Conservation (phyloP, 371 early-diverging fungal genomes). For the Mortierella sp. region DNA sequence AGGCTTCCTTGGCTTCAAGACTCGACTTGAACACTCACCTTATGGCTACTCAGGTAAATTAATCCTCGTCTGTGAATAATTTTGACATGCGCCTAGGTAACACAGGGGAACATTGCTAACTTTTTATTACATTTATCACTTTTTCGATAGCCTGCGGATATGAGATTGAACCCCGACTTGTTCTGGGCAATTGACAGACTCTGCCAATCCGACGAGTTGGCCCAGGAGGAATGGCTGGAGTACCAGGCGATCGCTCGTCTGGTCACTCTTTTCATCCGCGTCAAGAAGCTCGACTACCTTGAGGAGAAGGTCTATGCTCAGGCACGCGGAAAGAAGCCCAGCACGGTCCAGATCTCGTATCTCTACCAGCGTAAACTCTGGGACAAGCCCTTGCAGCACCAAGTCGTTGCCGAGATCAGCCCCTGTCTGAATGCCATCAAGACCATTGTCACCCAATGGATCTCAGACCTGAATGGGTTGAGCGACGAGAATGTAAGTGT, state of each 20-base stretch:
- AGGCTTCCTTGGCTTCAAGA: constrained; percentile 30
- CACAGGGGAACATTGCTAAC: background rate
- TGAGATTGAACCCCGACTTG: constrained; percentile 52
- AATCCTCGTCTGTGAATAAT: background rate
- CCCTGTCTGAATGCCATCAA: constrained; percentile 51
- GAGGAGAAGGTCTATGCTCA: constrained; percentile 52
- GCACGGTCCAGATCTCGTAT: constrained; percentile 49
- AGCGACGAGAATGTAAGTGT: constrained; percentile 49
- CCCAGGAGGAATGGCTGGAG: constrained; percentile 38
- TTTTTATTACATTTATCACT: background rate
- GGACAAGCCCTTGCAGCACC: constrained; percentile 58
- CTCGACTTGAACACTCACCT: constrained; percentile 31
- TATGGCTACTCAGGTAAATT: constrained; percentile 49
- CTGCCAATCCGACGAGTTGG: constrained; percentile 31
- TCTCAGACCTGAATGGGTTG: constrained; percentile 45
- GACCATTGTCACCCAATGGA: constrained; percentile 45
- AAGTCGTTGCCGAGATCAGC: constrained; percentile 55
- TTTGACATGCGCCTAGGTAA: background rate
- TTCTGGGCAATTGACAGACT: constrained; percentile 55
- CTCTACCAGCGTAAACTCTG: constrained; percentile 49
- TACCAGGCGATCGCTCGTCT: constrained; percentile 49
- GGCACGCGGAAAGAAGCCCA: constrained; percentile 55
- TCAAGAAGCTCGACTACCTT: constrained; percentile 49
- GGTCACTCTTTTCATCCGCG: constrained; percentile 53
- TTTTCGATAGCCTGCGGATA: constrained; percentile 43